Evolutionary conservation across 177 flowering plant genomes (phyloP).

Genomic region (Telopea speciosissima): DNA sequence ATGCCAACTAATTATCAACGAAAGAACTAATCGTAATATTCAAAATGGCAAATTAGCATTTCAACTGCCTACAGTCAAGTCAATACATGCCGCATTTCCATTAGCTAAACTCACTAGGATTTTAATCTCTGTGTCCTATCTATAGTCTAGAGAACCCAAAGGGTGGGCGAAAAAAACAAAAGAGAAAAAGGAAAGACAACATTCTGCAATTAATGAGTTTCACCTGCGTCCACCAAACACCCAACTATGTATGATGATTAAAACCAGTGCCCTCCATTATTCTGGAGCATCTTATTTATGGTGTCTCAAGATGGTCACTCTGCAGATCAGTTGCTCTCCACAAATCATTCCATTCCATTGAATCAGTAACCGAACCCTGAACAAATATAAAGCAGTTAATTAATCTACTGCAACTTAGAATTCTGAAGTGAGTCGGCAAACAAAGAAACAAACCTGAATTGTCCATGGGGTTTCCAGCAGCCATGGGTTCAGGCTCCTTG

Average conservation of each 20-base stretch:
- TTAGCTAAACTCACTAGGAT: neutral
- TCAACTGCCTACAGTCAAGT: neutral
- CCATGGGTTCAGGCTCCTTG: conserved; percentile 40
- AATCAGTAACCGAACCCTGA: neutral
- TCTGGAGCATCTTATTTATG: neutral
- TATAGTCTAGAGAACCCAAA: neutral
- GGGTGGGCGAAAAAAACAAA: too few relatives aligned
- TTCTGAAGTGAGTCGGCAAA: neutral
- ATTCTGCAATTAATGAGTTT: neutral
- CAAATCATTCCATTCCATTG: neutral
- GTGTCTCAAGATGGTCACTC: neutral
- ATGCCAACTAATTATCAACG: too few relatives aligned
- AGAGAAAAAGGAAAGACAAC: neutral
- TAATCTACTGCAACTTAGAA: neutral
- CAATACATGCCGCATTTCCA: neutral
- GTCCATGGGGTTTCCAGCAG: conserved; percentile 39
- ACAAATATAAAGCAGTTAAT: neutral
- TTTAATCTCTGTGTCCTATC: neutral
- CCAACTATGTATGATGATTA: neutral
- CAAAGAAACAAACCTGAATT: conserved; percentile 29
- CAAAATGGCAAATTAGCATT: neutral
- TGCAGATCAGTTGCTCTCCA: neutral
- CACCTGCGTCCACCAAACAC: neutral
- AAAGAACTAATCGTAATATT: too few relatives aligned
- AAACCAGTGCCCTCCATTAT: neutral